phyloP scores from a whole-genome alignment of 2,329 filamentous ascomycete genomes.

The Paecilomyces variotii region DNA sequence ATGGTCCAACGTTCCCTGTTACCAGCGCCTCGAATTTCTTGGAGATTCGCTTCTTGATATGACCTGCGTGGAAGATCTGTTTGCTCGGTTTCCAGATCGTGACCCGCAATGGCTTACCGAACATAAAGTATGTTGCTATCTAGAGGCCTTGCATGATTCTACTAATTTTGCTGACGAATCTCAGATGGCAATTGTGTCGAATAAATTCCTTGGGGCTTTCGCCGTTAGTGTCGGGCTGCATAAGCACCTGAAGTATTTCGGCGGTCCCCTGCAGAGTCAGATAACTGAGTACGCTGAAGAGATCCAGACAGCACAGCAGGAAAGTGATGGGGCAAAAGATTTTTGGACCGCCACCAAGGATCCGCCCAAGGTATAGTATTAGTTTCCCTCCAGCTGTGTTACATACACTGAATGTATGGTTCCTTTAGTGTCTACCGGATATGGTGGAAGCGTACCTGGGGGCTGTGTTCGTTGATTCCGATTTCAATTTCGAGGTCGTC shows the following conservation, averaged over 20 bases:
- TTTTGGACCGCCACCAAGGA: slow-evolving; percentile 36
- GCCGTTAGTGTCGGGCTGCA: slow-evolving; percentile 73
- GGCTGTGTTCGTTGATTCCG: slow-evolving; percentile 82
- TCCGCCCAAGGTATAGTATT: slow-evolving; percentile 32
- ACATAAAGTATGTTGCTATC: slow-evolving; percentile 57
- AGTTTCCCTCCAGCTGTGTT: not conserved
- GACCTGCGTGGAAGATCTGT: slow-evolving; percentile 75
- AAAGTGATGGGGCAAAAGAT: slow-evolving; percentile 27
- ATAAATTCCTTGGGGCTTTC: slow-evolving; percentile 81
- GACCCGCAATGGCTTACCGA: slow-evolving; percentile 97
- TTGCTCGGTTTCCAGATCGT: slow-evolving; percentile 63
- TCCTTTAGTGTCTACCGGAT: slow-evolving; percentile 62
- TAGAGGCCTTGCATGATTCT: slow-evolving; percentile 5
- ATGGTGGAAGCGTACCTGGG: slow-evolving; percentile 84
- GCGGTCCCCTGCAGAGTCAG: slow-evolving; percentile 30
- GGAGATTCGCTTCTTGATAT: slow-evolving; percentile 85
- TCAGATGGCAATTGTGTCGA: slow-evolving; percentile 92
- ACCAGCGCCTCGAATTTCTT: slow-evolving; percentile 86
- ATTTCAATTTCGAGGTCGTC: slow-evolving; percentile 67
- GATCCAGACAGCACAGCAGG: slow-evolving; percentile 21
- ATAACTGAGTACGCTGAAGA: slow-evolving; percentile 43
- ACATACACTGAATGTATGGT: slow-evolving; percentile 34
- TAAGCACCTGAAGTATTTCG: slow-evolving; percentile 53
- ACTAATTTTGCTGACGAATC: slow-evolving; percentile 1
- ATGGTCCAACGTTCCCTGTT: slow-evolving; percentile 74